A percentile compares a stretch with the other conserved stretches of the same genome.
Evolutionary conservation across 2,329 filamentous ascomycete species (phyloP).

Genomic region (Xylaria sp.): DNA sequence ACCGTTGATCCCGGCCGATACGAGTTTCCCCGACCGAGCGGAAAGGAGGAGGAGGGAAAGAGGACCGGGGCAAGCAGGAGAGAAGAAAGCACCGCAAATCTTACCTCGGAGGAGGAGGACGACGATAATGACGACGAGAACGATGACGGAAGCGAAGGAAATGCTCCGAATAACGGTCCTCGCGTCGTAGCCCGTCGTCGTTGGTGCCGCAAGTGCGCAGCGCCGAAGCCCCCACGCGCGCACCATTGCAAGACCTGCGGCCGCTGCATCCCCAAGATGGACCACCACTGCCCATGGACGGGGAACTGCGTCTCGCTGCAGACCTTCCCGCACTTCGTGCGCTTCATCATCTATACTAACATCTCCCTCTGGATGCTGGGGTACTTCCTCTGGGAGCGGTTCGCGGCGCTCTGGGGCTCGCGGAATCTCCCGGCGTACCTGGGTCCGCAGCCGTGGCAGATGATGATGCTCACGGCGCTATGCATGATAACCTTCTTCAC

Average conservation of each 20-base stretch:
- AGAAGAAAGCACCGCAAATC: slow-evolving; percentile 33
- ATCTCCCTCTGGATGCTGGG: slow-evolving; percentile 66
- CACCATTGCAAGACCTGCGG: slow-evolving; percentile 82
- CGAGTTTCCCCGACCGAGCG: slow-evolving; percentile 44
- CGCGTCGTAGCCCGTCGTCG: slow-evolving; percentile 35
- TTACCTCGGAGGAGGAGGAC: slow-evolving; percentile 39
- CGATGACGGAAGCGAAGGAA: too few relatives aligned
- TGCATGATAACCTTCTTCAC: slow-evolving; percentile 63
- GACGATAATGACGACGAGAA: slow-evolving; percentile 8
- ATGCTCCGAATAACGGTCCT: slow-evolving; percentile 3
- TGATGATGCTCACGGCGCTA: slow-evolving; percentile 67
- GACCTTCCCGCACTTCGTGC: slow-evolving; percentile 81
- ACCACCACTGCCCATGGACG: slow-evolving; percentile 88
- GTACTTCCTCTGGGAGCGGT: slow-evolving; percentile 64
- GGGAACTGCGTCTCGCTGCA: slow-evolving; percentile 81
- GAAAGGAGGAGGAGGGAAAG: not conserved
- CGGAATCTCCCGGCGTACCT: slow-evolving; percentile 76
- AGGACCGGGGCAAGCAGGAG: slow-evolving; percentile 32
- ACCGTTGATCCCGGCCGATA: slow-evolving; percentile 64
- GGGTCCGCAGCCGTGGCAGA: slow-evolving; percentile 65
- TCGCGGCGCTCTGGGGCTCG: slow-evolving; percentile 65
- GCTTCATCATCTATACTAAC: slow-evolving; percentile 76
- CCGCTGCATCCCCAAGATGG: slow-evolving; percentile 80
- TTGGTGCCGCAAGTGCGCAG: slow-evolving; percentile 80
- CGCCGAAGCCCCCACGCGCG: slow-evolving; percentile 75